Evolutionary conservation across 2,329 filamentous ascomycete species (phyloP), one percentile per base, ranked within the genome.

Genomic region (Didymella keratinophila): DNA sequence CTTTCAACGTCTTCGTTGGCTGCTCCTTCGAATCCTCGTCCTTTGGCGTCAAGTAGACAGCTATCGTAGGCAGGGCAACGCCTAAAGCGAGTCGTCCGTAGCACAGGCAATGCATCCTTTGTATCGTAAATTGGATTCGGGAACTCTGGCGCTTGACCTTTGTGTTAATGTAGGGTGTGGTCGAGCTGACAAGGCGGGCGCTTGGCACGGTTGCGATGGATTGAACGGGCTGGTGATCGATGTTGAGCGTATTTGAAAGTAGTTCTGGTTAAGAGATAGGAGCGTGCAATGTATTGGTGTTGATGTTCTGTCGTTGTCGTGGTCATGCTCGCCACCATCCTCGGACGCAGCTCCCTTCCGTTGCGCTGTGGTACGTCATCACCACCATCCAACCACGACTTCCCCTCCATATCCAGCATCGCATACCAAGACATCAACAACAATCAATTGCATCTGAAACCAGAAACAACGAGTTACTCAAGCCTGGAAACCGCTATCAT

Each of bases 11-110:
- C 20, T 41, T 14, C 20, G 20, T 14, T 23, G 37, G 18, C 10
- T 21, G 37, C 37, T 46, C 32, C 6, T 28, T 50, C 12, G 21
- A 11, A 0, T 27, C 25, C 14, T 53, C 14, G 41, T 54, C 50
- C 28, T 46, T 58, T 3, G 50, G 56, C 10, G 56, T 58, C 50
- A 58, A 7, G 41, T 58, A 58, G 4, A 58, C 21, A 8, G 50
- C 56, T n/a, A 54, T 50, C 12, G 50, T 20, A 2, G 50, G 56
- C 14, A 58, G 20, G 14, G 46, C 50, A 2, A 58, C 56, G 12
- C 56, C 50, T 12, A 58, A 7, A 8, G 50, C 56, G n/a, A 58
- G 56, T 34, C 56, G 50, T 41, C 50, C 50, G n/a, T 54, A 54
- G 34, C 50, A 58, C 4, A 58, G 16, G 20, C 47, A 46, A 49